These are phyloP conservation scores for Orbilia quercus DNA, from an alignment of 2,329 filamentous ascomycete genomes.

Conservation along the genomic window DNA sequence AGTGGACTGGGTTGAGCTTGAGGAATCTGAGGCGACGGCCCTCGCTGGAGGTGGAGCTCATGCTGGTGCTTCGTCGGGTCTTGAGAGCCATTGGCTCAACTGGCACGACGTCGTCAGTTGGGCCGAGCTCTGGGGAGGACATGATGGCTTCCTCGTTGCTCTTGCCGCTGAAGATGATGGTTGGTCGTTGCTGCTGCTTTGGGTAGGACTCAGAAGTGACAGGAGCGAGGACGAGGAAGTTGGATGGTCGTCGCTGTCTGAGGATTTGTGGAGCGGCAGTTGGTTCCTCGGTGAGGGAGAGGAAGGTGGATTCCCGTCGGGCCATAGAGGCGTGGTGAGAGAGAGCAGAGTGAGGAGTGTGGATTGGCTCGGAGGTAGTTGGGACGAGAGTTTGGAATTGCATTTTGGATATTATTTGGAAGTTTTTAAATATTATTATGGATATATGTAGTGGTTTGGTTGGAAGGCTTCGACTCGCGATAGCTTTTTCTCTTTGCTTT, in stretches of 20 bases:
- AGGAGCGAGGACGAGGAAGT: conserved; percentile 72
- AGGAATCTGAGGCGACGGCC: conserved; percentile 67
- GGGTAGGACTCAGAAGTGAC: conserved; percentile 71
- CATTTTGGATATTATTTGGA: conserved; percentile 50
- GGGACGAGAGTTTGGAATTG: conserved; percentile 54
- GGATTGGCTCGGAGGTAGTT: conserved; percentile 55
- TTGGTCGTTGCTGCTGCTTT: conserved; percentile 58
- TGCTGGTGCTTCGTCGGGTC: conserved; percentile 69
- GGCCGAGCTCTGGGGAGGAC: conserved; percentile 42
- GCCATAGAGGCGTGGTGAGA: conserved; percentile 50
- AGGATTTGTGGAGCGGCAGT: conserved; percentile 38
- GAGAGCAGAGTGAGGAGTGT: conserved; percentile 54
- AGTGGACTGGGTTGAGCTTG: conserved; percentile 74
- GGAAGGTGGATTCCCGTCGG: conserved; percentile 55
- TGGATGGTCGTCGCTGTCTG: conserved; percentile 61
- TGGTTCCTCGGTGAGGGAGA: conserved; percentile 52
- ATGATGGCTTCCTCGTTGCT: conserved; percentile 37
- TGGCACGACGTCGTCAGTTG: conserved; percentile 61
- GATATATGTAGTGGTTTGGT: not conserved
- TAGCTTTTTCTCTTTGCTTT: conserved; percentile 57
- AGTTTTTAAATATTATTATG: conserved; percentile 10
- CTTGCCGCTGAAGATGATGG: conserved; percentile 46
- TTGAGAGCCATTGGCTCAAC: conserved; percentile 58
- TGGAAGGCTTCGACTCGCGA: conserved; percentile 50
- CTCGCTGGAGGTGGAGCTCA: conserved; percentile 66